Evolutionary conservation across 148 eudicot genomes (phyloP).

Genomic region (Dianthus caryophyllus): DNA sequence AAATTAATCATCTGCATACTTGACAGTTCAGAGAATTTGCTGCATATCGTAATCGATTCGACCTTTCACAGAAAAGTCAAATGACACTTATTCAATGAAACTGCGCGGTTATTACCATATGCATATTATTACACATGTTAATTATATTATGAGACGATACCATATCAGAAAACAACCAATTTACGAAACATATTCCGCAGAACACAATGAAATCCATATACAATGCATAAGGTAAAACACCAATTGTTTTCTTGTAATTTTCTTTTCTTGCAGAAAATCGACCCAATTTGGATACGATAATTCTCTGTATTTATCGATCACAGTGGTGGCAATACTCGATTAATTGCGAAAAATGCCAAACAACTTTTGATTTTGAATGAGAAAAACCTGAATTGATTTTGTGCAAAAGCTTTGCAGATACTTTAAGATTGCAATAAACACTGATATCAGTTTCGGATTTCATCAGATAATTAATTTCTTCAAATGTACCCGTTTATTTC

Average conservation of each 20-base stretch:
- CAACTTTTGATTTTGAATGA: background rate
- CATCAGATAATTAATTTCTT: background rate
- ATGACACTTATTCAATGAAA: too few relatives aligned
- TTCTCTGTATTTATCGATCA: constrained; percentile 5
- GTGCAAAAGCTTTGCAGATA: background rate
- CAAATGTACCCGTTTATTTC: background rate
- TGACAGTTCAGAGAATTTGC: background rate
- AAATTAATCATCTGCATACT: background rate
- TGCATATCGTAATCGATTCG: background rate
- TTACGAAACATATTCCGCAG: constrained; percentile 5
- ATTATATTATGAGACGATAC: constrained; percentile 7
- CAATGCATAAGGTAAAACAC: constrained; percentile 2
- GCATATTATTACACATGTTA: background rate
- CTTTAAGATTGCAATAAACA: background rate
- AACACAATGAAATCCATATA: too few relatives aligned
- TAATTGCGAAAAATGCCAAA: background rate
- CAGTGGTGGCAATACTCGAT: background rate
- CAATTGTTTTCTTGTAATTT: background rate
- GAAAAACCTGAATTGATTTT: constrained; percentile 5
- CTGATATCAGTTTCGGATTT: background rate
- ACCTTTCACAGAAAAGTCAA: too few relatives aligned
- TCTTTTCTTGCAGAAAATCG: background rate
- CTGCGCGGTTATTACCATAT: background rate
- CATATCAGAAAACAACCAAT: background rate
- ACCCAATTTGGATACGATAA: constrained; percentile 9